These are phyloP conservation scores for Coniochaeta hoffmannii DNA, from an alignment of 2,329 filamentous ascomycete genomes.

Conservation along the genomic window DNA sequence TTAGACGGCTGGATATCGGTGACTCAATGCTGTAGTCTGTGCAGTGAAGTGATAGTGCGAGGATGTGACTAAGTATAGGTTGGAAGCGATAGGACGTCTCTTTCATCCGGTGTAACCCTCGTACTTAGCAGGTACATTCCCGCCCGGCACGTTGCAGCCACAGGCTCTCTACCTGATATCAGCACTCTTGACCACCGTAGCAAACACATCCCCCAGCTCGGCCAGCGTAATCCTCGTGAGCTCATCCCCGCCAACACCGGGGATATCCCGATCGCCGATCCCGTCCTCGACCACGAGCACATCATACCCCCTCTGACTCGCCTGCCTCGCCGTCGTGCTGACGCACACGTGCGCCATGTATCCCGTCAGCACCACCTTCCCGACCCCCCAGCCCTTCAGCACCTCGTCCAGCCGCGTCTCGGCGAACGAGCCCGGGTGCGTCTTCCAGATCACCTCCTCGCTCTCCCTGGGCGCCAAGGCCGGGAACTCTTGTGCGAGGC, in stretches of 20 bases:
- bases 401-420: constrained; percentile 50
- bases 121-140: too few species aligned
- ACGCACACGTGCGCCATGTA: constrained; percentile 54
- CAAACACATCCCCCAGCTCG: constrained; percentile 58
- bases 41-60: background rate
- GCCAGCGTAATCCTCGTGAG: constrained; percentile 42
- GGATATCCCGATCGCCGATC: constrained; percentile 60
- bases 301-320: constrained; percentile 54
- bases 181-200: too few species aligned
- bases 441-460: constrained; percentile 53
- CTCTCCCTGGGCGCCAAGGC: constrained; percentile 45
- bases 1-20: constrained; percentile 1
- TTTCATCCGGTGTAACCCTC: too few species aligned
- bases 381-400: constrained; percentile 40
- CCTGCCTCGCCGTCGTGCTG: constrained; percentile 56
- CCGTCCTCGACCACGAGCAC: constrained; percentile 54
- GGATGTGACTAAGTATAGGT: too few species aligned
- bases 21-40: background rate
- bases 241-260: constrained; percentile 48
- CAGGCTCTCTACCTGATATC: too few species aligned
- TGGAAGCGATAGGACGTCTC: too few species aligned
- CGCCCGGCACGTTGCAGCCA: too few species aligned
- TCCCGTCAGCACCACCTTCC: constrained; percentile 54
- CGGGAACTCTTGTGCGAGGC: constrained; percentile 52
- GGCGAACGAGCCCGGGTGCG: constrained; percentile 51